These are phyloP conservation scores for Leonotis leonurus DNA, from an alignment of 257 asterid species.

Conservation along the genomic window DNA sequence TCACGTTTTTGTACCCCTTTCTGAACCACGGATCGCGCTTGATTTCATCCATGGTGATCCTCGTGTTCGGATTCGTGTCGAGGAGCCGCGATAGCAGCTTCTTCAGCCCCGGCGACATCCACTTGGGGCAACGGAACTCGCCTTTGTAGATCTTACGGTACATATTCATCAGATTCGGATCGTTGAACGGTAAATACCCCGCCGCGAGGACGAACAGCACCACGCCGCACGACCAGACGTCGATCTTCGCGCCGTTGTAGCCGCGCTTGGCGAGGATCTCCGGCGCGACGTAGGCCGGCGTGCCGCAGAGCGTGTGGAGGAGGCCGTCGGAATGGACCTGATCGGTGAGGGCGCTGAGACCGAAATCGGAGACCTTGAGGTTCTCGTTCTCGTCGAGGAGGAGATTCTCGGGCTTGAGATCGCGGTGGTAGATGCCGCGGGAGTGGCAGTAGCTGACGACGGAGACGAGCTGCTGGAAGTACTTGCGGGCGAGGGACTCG, in stretches of 20 bases:
- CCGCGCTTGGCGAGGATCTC: constrained; percentile 41
- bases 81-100: constrained; percentile 31
- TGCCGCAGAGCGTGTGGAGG: constrained; percentile 45
- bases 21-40: constrained; percentile 40
- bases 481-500: constrained; percentile 29
- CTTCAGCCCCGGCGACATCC: constrained; percentile 42
- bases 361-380: constrained; percentile 40
- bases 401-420: constrained; percentile 41
- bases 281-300: constrained; percentile 49
- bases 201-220: constrained; percentile 39
- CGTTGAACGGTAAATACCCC: constrained; percentile 48
- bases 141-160: constrained; percentile 44
- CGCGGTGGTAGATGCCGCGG: constrained; percentile 38
- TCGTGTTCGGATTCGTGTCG: constrained; percentile 31
- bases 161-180: constrained; percentile 40
- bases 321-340: constrained; percentile 30
- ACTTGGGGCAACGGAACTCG: constrained; percentile 42
- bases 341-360: constrained; percentile 35
- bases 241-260: constrained; percentile 43
- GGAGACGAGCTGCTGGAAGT: constrained; percentile 39
- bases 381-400: constrained; percentile 35
- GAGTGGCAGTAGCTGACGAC: constrained; percentile 46
- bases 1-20: constrained; percentile 19
- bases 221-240: constrained; percentile 51
- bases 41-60: constrained; percentile 42